Evolutionary conservation across 2,329 filamentous ascomycete species (phyloP).

Genomic region (Metarhizium guizhouense): DNA sequence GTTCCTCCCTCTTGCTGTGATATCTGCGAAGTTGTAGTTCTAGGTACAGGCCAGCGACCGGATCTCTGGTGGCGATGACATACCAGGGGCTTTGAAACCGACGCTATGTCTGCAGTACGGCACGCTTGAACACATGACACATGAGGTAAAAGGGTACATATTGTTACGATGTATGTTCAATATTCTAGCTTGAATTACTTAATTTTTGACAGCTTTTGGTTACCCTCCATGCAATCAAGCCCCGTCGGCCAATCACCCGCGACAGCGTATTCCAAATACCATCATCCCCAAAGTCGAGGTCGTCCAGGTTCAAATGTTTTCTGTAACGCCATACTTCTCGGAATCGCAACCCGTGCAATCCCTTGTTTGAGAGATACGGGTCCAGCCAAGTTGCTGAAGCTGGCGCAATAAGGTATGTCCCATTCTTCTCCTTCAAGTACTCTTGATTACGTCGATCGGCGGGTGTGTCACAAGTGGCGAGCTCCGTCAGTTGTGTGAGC

Average conservation of each 20-base stretch:
- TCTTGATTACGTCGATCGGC: conserved; percentile 46
- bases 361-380: conserved; percentile 50
- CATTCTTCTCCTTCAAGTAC: conserved; percentile 51
- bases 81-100: neutral
- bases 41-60: no score
- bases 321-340: conserved; percentile 61
- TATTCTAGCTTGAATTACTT: neutral
- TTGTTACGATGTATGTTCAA: neutral
- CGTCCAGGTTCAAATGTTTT: conserved; percentile 67
- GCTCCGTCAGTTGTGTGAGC: conserved; percentile 45
- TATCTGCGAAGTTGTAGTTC: no score
- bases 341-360: conserved; percentile 51
- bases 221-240: conserved; percentile 54
- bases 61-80: neutral
- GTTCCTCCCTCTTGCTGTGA: neutral
- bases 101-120: neutral
- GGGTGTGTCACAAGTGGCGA: conserved; percentile 55
- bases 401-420: conserved; percentile 65
- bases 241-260: conserved; percentile 56
- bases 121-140: neutral
- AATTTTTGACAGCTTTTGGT: conserved; percentile 45
- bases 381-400: conserved; percentile 63
- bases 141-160: neutral
- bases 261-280: conserved; percentile 63
- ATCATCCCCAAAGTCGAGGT: conserved; percentile 70